Percentiles rank a stretch among this genome's conserved stretches.
These are phyloP conservation scores for Ambrosiella xylebori DNA, from an alignment of 2,329 filamentous ascomycete genomes.

Conservation along the genomic window DNA sequence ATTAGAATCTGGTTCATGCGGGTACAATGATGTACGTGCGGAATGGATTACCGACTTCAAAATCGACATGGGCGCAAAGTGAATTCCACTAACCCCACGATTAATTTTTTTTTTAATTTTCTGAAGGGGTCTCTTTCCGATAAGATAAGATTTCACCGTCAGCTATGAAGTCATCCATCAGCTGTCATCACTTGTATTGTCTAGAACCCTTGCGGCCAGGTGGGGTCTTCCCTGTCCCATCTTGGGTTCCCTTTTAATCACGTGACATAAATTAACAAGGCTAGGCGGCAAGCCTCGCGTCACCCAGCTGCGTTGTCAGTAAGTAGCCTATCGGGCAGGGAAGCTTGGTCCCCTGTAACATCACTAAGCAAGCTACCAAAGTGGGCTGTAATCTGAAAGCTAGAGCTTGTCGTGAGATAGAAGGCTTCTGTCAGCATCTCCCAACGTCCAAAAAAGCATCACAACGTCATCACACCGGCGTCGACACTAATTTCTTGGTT, in stretches of 20 bases:
- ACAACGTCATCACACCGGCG: conserved; percentile 4
- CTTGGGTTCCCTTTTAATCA: conserved; percentile 1
- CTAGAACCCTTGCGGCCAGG: background rate
- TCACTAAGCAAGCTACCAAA: background rate
- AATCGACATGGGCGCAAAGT: conserved; percentile 5
- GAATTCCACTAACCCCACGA: conserved; percentile 7
- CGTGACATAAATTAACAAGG: conserved; percentile 12
- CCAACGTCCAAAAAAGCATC: conserved; percentile 4
- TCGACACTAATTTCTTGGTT: background rate
- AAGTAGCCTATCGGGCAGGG: conserved; percentile 12
- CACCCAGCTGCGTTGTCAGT: conserved; percentile 14
- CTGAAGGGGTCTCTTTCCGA: conserved; percentile 4
- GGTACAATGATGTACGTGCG: background rate
- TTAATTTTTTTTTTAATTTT: background rate
- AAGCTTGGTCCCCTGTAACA: background rate
- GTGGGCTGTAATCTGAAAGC: background rate
- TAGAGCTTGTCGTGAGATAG: background rate
- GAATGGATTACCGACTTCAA: background rate
- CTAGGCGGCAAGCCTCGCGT: conserved; percentile 24
- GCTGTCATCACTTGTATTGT: background rate
- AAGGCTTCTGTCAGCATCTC: conserved; percentile 8
- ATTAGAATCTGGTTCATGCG: background rate
- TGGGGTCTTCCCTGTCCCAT: background rate
- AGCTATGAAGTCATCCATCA: background rate
- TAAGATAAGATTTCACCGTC: conserved; percentile 9